These are phyloP conservation scores for Breynia disticha DNA, from an alignment of 441 rosid genomes.

Conservation along the genomic window DNA sequence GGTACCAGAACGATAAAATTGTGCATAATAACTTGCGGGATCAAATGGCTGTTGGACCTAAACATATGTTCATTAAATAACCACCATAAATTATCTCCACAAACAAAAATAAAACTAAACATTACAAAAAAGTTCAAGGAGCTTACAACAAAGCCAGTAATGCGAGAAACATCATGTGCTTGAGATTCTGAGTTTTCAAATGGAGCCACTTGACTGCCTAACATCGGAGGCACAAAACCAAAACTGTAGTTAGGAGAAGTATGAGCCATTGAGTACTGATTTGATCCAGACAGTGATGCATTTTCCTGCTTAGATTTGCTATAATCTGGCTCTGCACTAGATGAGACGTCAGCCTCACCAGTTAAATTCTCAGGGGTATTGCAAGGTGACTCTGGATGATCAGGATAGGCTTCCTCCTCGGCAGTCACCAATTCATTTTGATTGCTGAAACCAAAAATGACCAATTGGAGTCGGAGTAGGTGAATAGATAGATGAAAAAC, in stretches of 20 bases:
- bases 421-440: conserved; percentile 29
- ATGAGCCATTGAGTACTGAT: conserved; percentile 48
- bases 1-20: conserved; percentile 61
- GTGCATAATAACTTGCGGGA: conserved; percentile 74
- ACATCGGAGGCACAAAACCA: conserved; percentile 59
- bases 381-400: conserved; percentile 37
- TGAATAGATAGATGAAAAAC: no score
- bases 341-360: conserved; percentile 39
- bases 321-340: conserved; percentile 38
- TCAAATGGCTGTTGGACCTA: conserved; percentile 83
- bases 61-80: conserved; percentile 23
- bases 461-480: not conserved
- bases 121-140: not conserved
- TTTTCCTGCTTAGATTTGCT: conserved; percentile 53
- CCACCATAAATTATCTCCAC: not conserved
- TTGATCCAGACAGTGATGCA: conserved; percentile 38
- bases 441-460: conserved; percentile 33
- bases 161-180: conserved; percentile 58
- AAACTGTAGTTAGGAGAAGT: conserved; percentile 53
- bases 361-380: conserved; percentile 42
- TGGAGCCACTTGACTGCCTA: conserved; percentile 51
- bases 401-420: conserved; percentile 47
- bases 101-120: no score
- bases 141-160: conserved; percentile 76
- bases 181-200: conserved; percentile 75